Conservation (phyloP, 2,329 filamentous ascomycete genomes). For the Fusarium keratoplasticum region DNA sequence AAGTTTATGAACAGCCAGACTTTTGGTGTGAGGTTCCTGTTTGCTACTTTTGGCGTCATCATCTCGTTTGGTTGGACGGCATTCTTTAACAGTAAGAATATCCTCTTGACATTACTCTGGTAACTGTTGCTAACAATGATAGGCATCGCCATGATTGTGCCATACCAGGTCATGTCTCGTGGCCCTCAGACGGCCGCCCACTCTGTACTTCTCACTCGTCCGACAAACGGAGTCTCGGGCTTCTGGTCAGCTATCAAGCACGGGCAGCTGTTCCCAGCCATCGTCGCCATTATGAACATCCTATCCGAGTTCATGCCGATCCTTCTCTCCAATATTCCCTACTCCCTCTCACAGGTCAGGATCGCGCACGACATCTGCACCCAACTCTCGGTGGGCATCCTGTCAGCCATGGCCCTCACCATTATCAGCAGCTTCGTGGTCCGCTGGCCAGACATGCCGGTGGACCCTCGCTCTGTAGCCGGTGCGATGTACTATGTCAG, state of each 20-base stretch:
- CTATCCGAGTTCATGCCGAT: constrained; percentile 64
- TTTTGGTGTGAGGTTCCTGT: constrained; percentile 58
- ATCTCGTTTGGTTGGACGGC: constrained; percentile 57
- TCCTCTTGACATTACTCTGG: no score
- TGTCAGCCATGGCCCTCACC: constrained; percentile 57
- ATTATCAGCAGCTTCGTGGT: constrained; percentile 55
- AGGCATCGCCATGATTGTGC: constrained; percentile 60
- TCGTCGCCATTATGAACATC: constrained; percentile 56
- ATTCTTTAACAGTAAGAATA: constrained; percentile 52
- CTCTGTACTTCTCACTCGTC: constrained; percentile 55
- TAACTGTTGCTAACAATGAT: background rate
- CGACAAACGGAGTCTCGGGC: constrained; percentile 60
- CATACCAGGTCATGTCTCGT: constrained; percentile 55
- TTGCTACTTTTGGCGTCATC: constrained; percentile 56
- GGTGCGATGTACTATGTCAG: constrained; percentile 59
- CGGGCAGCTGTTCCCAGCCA: constrained; percentile 52
- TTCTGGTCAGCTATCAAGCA: constrained; percentile 47
- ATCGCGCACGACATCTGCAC: constrained; percentile 55
- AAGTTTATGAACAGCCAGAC: constrained; percentile 55
- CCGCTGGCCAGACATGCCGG: constrained; percentile 57
- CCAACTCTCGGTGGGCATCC: constrained; percentile 51
- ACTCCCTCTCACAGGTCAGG: constrained; percentile 55
- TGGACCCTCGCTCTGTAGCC: constrained; percentile 60
- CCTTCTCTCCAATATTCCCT: constrained; percentile 61
- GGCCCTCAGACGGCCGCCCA: constrained; percentile 49